phyloP scores from a whole-genome alignment of 2,329 filamentous ascomycete species.

The Colletotrichum lindemuthianum region DNA sequence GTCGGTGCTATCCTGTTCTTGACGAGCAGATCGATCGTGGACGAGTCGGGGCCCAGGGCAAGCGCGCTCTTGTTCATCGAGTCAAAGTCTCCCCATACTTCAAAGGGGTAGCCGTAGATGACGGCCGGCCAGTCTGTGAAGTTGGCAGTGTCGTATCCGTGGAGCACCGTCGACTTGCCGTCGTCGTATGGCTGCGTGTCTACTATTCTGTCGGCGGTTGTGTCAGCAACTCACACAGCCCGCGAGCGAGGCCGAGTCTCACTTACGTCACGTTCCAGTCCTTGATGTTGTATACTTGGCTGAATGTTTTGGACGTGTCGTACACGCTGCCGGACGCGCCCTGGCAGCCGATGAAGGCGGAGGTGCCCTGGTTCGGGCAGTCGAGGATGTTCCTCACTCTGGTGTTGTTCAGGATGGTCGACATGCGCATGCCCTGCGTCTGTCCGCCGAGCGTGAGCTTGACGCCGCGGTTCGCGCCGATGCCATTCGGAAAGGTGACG shows the following conservation, averaged over 20 bases:
- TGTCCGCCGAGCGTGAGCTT: conserved; percentile 34
- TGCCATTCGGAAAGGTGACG: conserved; percentile 35
- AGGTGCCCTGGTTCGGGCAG: conserved; percentile 20
- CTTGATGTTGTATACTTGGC: conserved; percentile 23
- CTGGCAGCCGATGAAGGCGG: conserved; percentile 32
- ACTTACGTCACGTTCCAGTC: conserved; percentile 36
- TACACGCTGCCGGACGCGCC: conserved; percentile 34
- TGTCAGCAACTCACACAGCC: background rate
- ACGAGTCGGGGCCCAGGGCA: conserved; percentile 35
- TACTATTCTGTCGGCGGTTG: background rate
- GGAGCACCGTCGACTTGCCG: conserved; percentile 26
- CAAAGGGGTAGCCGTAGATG: conserved; percentile 31
- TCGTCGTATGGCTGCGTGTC: conserved; percentile 22
- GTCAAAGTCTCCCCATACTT: conserved; percentile 36
- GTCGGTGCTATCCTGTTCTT: conserved; percentile 24
- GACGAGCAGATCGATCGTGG: conserved; percentile 30
- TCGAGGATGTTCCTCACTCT: conserved; percentile 32
- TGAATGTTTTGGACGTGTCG: conserved; percentile 26
- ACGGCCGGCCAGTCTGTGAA: conserved; percentile 35
- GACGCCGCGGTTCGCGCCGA: conserved; percentile 34
- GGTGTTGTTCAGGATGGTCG: conserved; percentile 34
- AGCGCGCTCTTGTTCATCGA: conserved; percentile 36
- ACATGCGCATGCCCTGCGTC: conserved; percentile 34
- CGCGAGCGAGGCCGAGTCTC: fast-evolving
- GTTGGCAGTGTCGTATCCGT: conserved; percentile 33